Evolutionary conservation across 176 grass and related monocot genomes (phyloP).

Genomic region (Neostapfia colusana): DNA sequence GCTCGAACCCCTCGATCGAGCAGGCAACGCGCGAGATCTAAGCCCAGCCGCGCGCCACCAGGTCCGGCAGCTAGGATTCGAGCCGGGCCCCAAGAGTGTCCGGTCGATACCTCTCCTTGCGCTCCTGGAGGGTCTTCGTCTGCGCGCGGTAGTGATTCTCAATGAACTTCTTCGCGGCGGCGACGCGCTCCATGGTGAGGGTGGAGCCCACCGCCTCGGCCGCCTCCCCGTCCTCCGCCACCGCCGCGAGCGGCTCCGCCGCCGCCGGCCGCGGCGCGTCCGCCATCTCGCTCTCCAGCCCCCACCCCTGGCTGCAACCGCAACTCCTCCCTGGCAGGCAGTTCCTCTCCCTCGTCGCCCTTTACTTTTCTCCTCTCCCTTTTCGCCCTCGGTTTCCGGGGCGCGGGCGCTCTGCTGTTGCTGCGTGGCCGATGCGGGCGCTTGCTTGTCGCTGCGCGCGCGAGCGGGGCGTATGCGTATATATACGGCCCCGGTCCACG

Average conservation of each 20-base stretch:
- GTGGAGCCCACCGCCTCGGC: constrained; percentile 67
- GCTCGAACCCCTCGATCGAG: constrained; percentile 40
- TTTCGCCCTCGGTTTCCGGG: constrained; percentile 27
- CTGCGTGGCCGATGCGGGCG: constrained; percentile 28
- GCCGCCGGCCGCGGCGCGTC: constrained; percentile 34
- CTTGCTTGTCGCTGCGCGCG: constrained; percentile 49
- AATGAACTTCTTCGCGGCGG: constrained; percentile 97
- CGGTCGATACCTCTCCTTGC: constrained; percentile 75
- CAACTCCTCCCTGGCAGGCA: background rate
- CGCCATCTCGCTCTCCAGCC: constrained; percentile 65
- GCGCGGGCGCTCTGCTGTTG: constrained; percentile 13
- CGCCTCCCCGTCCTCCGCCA: constrained; percentile 48
- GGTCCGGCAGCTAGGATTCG: background rate
- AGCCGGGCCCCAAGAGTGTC: background rate
- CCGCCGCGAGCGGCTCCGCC: constrained; percentile 47
- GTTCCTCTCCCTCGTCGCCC: background rate
- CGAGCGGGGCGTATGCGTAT: background rate
- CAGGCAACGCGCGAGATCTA: constrained; percentile 48
- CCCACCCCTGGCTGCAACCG: constrained; percentile 17
- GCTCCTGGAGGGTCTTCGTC: constrained; percentile 90
- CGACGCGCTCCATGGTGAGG: constrained; percentile 96
- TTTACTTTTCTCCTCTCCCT: background rate
- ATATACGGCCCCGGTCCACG: background rate
- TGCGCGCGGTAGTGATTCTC: constrained; percentile 99
- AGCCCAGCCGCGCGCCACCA: background rate